Base-by-base conservation (phyloP, 163 green algal species). In the Chlamydomonas reinhardtii region DNA sequence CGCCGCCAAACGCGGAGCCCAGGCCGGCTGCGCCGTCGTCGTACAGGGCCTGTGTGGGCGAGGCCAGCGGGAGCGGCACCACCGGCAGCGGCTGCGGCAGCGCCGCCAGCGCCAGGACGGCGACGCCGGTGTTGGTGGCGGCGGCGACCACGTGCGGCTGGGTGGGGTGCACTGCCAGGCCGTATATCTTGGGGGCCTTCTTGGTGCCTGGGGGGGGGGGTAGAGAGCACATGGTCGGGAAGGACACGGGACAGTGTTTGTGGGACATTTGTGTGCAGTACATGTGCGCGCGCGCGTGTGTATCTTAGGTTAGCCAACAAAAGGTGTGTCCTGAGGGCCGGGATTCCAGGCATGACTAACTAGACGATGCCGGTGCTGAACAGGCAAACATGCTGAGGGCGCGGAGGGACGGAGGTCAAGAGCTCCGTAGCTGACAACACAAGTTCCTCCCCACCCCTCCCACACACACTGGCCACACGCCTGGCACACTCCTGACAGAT, bases 131-230 rank as follows among this genome's bases (percentile, higher is more conserved):
- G 89, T 96, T 96, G 84, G 90, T 92, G 64, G 90, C 93, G 0
- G 90, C 85, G 0, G 90, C 92, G 39, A 93, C 80, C 4, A 95
- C 59, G 84, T 92, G 56, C 29, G 94, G 92, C 54, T 86, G 90
- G 56, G 90, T 85, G 25, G 92, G 93, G 89, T 94, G 92, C 12
- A 92, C 87, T 17, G 84, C 77, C 19, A 95, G 77, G n/a, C 61
- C 34, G 85, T 96, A 96, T 15, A 95, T 71, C 89, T 96, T 96
- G 73, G 93, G 93, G 14, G 85, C 43, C 48, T 93, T 94, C 75
- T 96, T 96, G 31, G 61, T 43, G 56, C 94, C 94, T 82, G 88
- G 31, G 31, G 76, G 74, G 9, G 82, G 31, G 43, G 48, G 59
- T 29, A 32, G 64, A 15, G 54, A 19, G 71, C 17, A 24, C 22